Evolutionary conservation across 225 moss, liverwort and hornwort genomes (phyloP), one percentile per base, ranked within the genome.

Genomic region (Thuidium tamariscinum): DNA sequence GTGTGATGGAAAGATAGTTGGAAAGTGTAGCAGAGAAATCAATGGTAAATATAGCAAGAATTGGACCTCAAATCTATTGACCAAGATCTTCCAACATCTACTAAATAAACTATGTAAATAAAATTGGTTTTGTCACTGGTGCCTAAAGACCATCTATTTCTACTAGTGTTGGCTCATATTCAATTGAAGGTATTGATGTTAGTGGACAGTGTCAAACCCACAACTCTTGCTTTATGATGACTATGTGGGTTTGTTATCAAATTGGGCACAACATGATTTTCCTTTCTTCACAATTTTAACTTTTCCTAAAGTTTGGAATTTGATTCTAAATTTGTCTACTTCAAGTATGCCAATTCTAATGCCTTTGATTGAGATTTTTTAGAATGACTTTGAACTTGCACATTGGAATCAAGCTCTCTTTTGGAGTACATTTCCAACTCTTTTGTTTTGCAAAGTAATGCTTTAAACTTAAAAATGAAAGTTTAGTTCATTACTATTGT

Each of bases 121-220:
- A 16, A 37, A 2, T 36, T 4, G 16, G 13, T 4, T 71, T 0
- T 44, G 0, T 51, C 21, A 34, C 0, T 21, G 0, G 1, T 74
- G 13, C 3, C 21, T 5, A 21, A 34, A 49, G 21, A 13, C 34
- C 7, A 34, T 4, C 10, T 11, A 76, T 17, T 52, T 75, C 9
- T 46, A 72, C 4, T 76, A 51, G 4, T 36, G 5, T 25, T 77
- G 39, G 2, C 15, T 37, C 26, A 57, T 57, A 7, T 37, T 16
- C 16, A 39, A 77, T 23, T 39, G 11, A 27, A 49, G 49, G 1
- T 27, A 56, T n/a, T n/a, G 0, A 8, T 29, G 11, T 39, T 39
- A 37, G 12, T 39, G 0, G 19, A 15, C 1, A 0, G 0, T 79
- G 15, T 41, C 0, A 79, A 0, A 42, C 41, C 14, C 4, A 10